phyloP scores from a whole-genome alignment of 2,329 filamentous ascomycete genomes.

The Pestalotiopsis sp. region DNA sequence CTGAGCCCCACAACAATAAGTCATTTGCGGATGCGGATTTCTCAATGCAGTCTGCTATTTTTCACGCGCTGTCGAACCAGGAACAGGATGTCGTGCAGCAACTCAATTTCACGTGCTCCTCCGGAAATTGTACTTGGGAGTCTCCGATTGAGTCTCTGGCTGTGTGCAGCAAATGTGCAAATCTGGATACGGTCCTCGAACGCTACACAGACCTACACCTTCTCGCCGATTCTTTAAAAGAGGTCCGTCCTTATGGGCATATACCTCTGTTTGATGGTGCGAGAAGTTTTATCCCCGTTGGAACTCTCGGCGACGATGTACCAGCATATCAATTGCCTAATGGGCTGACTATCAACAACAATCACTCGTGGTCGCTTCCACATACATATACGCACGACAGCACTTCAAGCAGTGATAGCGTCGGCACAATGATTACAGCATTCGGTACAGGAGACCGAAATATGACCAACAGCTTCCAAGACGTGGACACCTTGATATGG shows the following conservation, averaged over 20 bases:
- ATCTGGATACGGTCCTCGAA: too few relatives aligned
- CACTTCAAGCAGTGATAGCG: too few relatives aligned
- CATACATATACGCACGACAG: too few relatives aligned
- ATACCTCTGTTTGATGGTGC: too few relatives aligned
- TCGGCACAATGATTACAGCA: background rate
- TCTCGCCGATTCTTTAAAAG: too few relatives aligned
- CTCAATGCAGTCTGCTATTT: constrained; percentile 1
- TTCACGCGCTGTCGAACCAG: background rate
- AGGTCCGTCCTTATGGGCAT: too few relatives aligned
- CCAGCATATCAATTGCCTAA: background rate
- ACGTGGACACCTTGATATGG: constrained; percentile 7
- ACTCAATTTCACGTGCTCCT: background rate
- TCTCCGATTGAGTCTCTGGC: constrained; percentile 5
- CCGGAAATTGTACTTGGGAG: background rate
- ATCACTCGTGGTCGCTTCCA: background rate
- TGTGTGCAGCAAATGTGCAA: background rate
- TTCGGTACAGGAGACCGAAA: background rate
- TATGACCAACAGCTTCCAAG: background rate
- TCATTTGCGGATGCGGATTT: background rate
- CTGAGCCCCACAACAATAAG: background rate
- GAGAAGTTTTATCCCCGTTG: too few relatives aligned
- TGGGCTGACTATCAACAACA: background rate
- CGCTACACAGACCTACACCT: too few relatives aligned
- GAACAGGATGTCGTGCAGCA: background rate
- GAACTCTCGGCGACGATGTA: background rate